phyloP scores from a whole-genome alignment of 169 alveolate species.

The Fabrea salina region DNA sequence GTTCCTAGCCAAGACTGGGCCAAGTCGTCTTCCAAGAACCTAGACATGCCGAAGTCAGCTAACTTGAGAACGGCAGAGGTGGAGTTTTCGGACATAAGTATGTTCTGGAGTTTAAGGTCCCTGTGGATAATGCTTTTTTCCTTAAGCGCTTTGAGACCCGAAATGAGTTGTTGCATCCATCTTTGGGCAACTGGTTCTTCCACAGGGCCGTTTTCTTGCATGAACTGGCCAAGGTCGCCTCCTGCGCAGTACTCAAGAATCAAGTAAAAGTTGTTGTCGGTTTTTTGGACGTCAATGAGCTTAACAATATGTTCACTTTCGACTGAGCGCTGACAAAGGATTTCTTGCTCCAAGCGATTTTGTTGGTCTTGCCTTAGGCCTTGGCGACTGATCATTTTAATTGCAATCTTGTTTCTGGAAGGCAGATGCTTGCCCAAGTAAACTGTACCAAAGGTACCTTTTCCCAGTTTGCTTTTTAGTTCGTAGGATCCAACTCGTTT shows the following conservation, averaged over 20 bases:
- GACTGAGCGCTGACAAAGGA: constrained; percentile 32
- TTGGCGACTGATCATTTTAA: constrained; percentile 30
- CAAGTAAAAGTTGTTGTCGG: constrained; percentile 57
- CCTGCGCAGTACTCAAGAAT: constrained; percentile 69
- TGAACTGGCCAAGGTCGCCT: constrained; percentile 63
- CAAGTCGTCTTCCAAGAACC: constrained; percentile 41
- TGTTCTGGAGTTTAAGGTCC: constrained; percentile 70
- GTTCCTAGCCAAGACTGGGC: constrained; percentile 65
- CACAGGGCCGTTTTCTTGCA: constrained; percentile 44
- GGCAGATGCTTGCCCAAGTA: constrained; percentile 32
- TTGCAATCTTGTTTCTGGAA: constrained; percentile 30
- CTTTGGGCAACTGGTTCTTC: constrained; percentile 50
- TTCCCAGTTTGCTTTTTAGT: constrained; percentile 17
- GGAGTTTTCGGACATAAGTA: constrained; percentile 53
- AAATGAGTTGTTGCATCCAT: constrained; percentile 60
- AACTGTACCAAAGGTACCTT: constrained; percentile 37
- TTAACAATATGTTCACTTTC: constrained; percentile 50
- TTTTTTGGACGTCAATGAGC: constrained; percentile 45
- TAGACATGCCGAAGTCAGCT: constrained; percentile 78
- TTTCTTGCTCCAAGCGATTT: constrained; percentile 30
- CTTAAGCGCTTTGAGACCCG: constrained; percentile 56
- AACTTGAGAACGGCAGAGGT: constrained; percentile 46
- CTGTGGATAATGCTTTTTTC: constrained; percentile 62
- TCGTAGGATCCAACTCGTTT: constrained; percentile 33
- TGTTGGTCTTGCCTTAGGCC: constrained; percentile 20